Evolutionary conservation across 2,329 filamentous ascomycete genomes (phyloP).

Genomic region (Beauveria pseudobassiana): DNA sequence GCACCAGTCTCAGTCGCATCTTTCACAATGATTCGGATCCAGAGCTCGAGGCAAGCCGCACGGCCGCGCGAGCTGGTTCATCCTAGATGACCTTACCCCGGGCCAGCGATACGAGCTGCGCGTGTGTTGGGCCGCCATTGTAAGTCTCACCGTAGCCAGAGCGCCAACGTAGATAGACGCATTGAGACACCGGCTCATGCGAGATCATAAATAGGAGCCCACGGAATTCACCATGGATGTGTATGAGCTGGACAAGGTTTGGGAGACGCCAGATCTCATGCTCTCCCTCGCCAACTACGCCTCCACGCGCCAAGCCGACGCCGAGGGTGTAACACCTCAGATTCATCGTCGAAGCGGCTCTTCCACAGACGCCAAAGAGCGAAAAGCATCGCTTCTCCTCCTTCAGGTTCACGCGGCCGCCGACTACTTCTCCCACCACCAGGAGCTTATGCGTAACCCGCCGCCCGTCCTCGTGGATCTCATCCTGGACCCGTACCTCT

Average conservation of each 20-base stretch:
- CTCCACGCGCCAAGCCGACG: constrained; percentile 35
- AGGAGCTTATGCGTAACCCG: constrained; percentile 65
- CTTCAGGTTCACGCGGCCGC: constrained; percentile 70
- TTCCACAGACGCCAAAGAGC: constrained; percentile 14
- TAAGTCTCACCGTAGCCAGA: constrained; percentile 38
- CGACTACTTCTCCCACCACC: constrained; percentile 75
- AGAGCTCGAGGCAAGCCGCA: constrained; percentile 25
- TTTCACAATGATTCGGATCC: constrained; percentile 49
- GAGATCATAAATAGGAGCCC: constrained; percentile 58
- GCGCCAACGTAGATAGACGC: neutral
- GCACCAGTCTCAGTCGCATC: constrained; percentile 56
- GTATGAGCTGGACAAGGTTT: constrained; percentile 53
- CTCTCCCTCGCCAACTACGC: constrained; percentile 59
- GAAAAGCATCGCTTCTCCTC: constrained; percentile 52
- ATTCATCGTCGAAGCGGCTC: neutral
- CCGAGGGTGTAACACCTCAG: constrained; percentile 8
- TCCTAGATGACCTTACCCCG: constrained; percentile 62
- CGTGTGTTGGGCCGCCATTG: constrained; percentile 88
- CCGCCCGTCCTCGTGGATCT: constrained; percentile 70
- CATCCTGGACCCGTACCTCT: constrained; percentile 78
- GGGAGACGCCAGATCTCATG: constrained; percentile 54
- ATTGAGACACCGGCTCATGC: neutral
- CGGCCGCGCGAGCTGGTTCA: constrained; percentile 68
- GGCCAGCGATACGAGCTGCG: constrained; percentile 82
- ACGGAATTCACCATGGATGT: constrained; percentile 68